These are phyloP conservation scores for Cydonia oblonga DNA, from an alignment of 331 rosid genomes.

Conservation along the genomic window DNA sequence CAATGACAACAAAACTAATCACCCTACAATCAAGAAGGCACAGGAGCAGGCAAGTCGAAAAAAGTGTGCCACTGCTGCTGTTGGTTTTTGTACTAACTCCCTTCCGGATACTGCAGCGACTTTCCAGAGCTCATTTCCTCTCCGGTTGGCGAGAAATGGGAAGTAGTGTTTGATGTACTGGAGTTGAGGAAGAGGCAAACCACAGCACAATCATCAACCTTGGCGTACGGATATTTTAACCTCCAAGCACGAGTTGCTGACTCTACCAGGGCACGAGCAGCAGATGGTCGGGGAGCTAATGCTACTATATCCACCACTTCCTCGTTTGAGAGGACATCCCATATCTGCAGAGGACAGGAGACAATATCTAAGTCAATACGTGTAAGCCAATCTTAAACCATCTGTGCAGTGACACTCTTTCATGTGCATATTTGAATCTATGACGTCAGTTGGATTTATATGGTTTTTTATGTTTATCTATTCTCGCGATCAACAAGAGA, in stretches of 20 bases:
- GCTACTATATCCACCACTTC: slow-evolving; percentile 57
- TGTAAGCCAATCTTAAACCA: background rate
- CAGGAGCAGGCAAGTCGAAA: background rate
- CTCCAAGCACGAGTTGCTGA: slow-evolving; percentile 48
- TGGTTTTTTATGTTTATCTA: background rate
- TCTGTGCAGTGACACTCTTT: background rate
- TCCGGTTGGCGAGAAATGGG: background rate
- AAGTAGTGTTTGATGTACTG: slow-evolving; percentile 10
- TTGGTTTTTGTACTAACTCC: background rate
- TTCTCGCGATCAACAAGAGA: background rate
- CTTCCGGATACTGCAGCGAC: background rate
- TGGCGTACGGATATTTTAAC: slow-evolving; percentile 27
- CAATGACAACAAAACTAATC: slow-evolving; percentile 8
- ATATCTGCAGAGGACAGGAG: slow-evolving; percentile 39
- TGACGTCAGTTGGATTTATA: background rate
- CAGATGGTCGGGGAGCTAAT: slow-evolving; percentile 32
- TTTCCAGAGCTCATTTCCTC: background rate
- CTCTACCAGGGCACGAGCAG: slow-evolving; percentile 49
- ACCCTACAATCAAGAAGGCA: slow-evolving; percentile 6
- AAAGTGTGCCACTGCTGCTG: slow-evolving; percentile 5
- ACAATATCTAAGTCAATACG: background rate
- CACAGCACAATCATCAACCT: slow-evolving; percentile 64
- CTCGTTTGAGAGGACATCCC: slow-evolving; percentile 75
- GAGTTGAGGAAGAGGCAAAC: slow-evolving; percentile 63
- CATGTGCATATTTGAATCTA: background rate